These are phyloP conservation scores for Starmerella cellae DNA, from an alignment of 805 yeast species.

Conservation along the genomic window DNA sequence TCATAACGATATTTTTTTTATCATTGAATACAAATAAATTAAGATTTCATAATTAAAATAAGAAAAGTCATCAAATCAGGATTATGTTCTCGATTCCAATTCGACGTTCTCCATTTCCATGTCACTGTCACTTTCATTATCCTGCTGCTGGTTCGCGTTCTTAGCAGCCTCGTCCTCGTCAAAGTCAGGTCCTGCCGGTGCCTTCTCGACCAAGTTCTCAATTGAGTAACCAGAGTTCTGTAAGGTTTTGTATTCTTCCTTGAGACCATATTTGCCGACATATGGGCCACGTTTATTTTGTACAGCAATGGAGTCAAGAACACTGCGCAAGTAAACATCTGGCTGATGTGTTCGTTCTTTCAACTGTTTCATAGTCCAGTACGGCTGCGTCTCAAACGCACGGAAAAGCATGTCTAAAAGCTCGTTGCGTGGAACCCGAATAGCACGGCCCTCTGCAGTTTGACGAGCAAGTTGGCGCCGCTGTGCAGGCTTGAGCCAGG, in stretches of 20 bases:
- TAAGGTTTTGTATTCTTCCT: slow-evolving; percentile 72
- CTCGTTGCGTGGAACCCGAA: slow-evolving; percentile 86
- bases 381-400: slow-evolving; percentile 86
- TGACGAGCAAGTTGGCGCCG: slow-evolving; percentile 27
- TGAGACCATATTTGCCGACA: slow-evolving; percentile 78
- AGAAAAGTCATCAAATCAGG: too few relatives aligned
- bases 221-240: slow-evolving; percentile 19
- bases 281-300: slow-evolving; percentile 92
- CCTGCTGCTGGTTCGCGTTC: slow-evolving; percentile 37
- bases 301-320: slow-evolving; percentile 76
- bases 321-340: slow-evolving; percentile 74
- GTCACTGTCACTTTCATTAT: slow-evolving; percentile 57
- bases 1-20: too few relatives aligned
- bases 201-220: slow-evolving; percentile 23
- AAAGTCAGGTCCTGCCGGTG: slow-evolving; percentile 23
- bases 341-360: slow-evolving; percentile 93
- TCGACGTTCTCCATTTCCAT: slow-evolving; percentile 52
- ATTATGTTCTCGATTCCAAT: background rate
- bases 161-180: slow-evolving; percentile 39
- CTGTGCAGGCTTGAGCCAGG: slow-evolving; percentile 21
- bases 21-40: too few relatives aligned
- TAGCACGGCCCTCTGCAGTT: slow-evolving; percentile 71
- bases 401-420: slow-evolving; percentile 76
- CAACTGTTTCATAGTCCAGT: slow-evolving; percentile 90
- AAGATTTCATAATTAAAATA: too few relatives aligned